Evolutionary conservation across 208 protist species (phyloP).

Genomic region (Trypanosoma vivax): DNA sequence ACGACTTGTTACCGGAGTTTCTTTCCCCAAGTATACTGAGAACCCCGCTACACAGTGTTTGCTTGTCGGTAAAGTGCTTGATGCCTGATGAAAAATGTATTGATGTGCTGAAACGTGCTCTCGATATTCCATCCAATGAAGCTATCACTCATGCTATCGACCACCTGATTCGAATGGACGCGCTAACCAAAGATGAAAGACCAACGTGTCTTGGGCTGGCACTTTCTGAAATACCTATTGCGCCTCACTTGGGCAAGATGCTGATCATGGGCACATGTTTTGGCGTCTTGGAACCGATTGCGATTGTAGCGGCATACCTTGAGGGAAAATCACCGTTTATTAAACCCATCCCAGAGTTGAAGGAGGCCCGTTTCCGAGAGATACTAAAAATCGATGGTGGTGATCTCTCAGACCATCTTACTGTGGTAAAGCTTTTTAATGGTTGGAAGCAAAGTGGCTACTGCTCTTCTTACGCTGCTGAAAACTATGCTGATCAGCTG

Average conservation of each 20-base stretch:
- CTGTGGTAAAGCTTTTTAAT: slow-evolving; percentile 51
- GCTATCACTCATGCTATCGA: slow-evolving; percentile 59
- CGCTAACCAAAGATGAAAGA: slow-evolving; percentile 64
- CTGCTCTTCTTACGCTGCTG: slow-evolving; percentile 44
- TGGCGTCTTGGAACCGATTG: slow-evolving; percentile 78
- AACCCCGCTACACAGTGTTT: slow-evolving; percentile 80
- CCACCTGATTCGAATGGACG: slow-evolving; percentile 81
- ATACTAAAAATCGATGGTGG: slow-evolving; percentile 48
- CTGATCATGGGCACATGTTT: slow-evolving; percentile 83
- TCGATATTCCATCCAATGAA: slow-evolving; percentile 55
- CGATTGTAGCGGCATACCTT: slow-evolving; percentile 82
- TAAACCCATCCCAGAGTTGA: slow-evolving; percentile 54
- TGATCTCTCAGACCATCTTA: slow-evolving; percentile 73
- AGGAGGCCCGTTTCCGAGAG: slow-evolving; percentile 25
- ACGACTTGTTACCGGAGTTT: slow-evolving; percentile 87
- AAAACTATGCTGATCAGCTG: slow-evolving; percentile 67
- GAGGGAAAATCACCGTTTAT: slow-evolving; percentile 80
- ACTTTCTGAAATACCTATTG: slow-evolving; percentile 77
- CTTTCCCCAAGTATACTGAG: slow-evolving; percentile 90
- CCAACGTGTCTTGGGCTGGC: slow-evolving; percentile 76
- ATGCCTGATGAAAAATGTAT: slow-evolving; percentile 68
- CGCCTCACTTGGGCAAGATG: slow-evolving; percentile 89
- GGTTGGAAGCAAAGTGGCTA: slow-evolving; percentile 63
- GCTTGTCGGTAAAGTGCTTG: slow-evolving; percentile 85
- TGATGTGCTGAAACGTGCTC: slow-evolving; percentile 65